Evolutionary conservation across 2,329 filamentous ascomycete genomes (phyloP).

Genomic region (Didymella pomorum): DNA sequence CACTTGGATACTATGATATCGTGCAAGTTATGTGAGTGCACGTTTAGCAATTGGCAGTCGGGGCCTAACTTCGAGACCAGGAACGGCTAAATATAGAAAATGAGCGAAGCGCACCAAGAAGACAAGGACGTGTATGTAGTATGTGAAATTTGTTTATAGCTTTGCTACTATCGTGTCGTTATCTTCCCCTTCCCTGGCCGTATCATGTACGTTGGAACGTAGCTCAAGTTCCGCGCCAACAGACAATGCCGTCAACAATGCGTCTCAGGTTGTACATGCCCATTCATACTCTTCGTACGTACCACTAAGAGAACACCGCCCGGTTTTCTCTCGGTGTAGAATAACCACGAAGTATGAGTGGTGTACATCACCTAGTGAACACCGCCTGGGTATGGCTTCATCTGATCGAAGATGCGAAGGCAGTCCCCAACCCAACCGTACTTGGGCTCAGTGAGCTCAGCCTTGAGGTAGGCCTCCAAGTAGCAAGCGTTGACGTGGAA

Average conservation of each 20-base stretch:
- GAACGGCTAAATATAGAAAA: not conserved
- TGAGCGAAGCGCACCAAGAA: no score
- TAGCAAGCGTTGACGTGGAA: slow-evolving; percentile 28
- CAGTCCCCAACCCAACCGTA: slow-evolving; percentile 18
- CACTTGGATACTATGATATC: not conserved
- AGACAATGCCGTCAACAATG: not conserved
- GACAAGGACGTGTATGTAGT: not conserved
- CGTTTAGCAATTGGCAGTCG: not conserved
- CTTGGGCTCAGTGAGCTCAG: slow-evolving; percentile 12
- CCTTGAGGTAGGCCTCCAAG: slow-evolving; percentile 28
- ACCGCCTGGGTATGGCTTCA: slow-evolving; percentile 13
- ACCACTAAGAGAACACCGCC: no score
- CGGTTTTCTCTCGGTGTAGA: no score
- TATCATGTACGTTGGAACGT: not conserved
- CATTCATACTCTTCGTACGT: no score
- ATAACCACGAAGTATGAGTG: no score
- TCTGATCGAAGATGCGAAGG: slow-evolving; percentile 20
- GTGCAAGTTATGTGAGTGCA: no score
- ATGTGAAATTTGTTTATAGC: not conserved
- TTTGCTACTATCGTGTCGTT: not conserved
- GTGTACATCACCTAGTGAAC: not conserved
- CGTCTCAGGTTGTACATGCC: no score
- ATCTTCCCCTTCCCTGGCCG: no score
- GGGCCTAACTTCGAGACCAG: not conserved
- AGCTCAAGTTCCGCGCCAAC: no score